Conservation (phyloP, 2,329 filamentous ascomycete genomes). For the Exophiala alcalophila region DNA sequence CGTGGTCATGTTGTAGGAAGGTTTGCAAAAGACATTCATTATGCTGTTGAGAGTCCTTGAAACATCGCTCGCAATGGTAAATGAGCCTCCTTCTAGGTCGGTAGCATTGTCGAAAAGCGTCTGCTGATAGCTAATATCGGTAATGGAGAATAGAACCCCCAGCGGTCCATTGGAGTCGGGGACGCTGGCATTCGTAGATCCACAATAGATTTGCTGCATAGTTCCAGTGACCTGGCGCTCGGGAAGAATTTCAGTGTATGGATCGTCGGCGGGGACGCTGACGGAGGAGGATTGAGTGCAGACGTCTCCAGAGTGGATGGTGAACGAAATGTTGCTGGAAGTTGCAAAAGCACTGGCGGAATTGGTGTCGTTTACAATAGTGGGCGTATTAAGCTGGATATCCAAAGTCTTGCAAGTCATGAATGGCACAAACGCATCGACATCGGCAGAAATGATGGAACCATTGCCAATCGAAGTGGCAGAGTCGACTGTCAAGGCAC, state of each 20-base stretch:
- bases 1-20: conserved; percentile 25
- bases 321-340: conserved; percentile 26
- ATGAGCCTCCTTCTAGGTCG: conserved; percentile 23
- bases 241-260: conserved; percentile 27
- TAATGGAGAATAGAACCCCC: conserved; percentile 26
- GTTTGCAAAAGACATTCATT: conserved; percentile 27
- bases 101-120: conserved; percentile 26
- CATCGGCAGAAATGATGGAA: conserved; percentile 20
- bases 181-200: conserved; percentile 9
- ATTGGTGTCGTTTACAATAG: conserved; percentile 24
- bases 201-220: conserved; percentile 26
- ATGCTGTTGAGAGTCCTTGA: conserved; percentile 26
- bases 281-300: conserved; percentile 21
- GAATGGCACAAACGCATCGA: conserved; percentile 27
- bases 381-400: conserved; percentile 20
- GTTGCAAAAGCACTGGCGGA: conserved; percentile 19
- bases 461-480: conserved; percentile 11
- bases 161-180: conserved; percentile 16
- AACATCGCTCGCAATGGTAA: conserved; percentile 26
- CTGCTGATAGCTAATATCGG: conserved; percentile 26
- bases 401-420: conserved; percentile 24
- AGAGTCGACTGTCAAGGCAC: conserved; percentile 16
- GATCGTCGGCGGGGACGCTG: conserved; percentile 24
- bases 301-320: conserved; percentile 21
- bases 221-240: conserved; percentile 21